These are phyloP conservation scores for Diaporthe vaccinii DNA, from an alignment of 2,329 filamentous ascomycete species.

Conservation along the genomic window DNA sequence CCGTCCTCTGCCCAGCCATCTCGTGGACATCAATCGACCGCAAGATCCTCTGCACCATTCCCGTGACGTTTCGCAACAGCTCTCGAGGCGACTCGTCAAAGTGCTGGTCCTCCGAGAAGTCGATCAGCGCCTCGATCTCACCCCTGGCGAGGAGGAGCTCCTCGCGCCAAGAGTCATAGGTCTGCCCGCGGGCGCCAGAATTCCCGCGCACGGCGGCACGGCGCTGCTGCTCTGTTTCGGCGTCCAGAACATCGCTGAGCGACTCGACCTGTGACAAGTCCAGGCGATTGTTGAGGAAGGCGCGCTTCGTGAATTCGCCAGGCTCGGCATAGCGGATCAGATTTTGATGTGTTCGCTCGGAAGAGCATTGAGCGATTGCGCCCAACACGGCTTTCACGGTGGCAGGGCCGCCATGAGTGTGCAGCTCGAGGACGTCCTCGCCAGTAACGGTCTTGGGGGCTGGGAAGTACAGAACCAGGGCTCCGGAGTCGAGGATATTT, in stretches of 20 bases:
- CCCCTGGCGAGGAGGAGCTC: slow-evolving; percentile 84
- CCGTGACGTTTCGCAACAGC: slow-evolving; percentile 77
- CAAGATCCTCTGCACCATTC: slow-evolving; percentile 73
- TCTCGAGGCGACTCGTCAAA: slow-evolving; percentile 88
- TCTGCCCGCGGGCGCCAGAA: slow-evolving; percentile 76
- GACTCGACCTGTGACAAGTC: slow-evolving; percentile 87
- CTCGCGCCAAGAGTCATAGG: slow-evolving; percentile 87
- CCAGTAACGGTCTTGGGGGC: slow-evolving; percentile 87
- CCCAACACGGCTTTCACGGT: slow-evolving; percentile 88
- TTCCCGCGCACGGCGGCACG: slow-evolving; percentile 85
- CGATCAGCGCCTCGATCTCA: slow-evolving; percentile 94
- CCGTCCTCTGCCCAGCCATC: slow-evolving; percentile 82
- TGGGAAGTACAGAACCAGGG: slow-evolving; percentile 87
- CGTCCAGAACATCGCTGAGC: slow-evolving; percentile 72
- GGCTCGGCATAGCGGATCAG: slow-evolving; percentile 89
- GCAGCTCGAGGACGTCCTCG: slow-evolving; percentile 91
- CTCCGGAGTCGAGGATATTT: slow-evolving; percentile 81
- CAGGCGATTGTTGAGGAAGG: slow-evolving; percentile 88
- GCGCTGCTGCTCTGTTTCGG: slow-evolving; percentile 93
- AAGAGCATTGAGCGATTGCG: slow-evolving; percentile 73
- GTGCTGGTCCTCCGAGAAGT: slow-evolving; percentile 97
- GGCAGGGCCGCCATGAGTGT: slow-evolving; percentile 92
- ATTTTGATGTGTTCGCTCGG: slow-evolving; percentile 46
- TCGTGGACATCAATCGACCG: slow-evolving; percentile 77
- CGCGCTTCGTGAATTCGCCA: slow-evolving; percentile 93